Conservation (phyloP, 202 grass and related monocot genomes). For the Elaeis oleifera region DNA sequence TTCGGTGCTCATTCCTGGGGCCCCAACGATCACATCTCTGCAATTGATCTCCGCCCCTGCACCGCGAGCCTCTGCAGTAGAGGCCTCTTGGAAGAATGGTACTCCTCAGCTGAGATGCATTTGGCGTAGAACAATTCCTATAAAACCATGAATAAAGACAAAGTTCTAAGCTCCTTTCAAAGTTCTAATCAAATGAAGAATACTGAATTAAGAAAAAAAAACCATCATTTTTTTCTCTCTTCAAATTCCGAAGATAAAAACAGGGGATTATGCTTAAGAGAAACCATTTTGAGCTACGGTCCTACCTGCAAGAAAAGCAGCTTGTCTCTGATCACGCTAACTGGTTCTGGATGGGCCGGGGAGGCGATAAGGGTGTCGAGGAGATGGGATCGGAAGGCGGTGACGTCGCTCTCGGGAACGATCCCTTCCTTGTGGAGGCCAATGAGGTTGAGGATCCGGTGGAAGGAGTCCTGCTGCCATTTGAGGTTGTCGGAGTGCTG, state of each 20-base stretch:
- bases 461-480: slow-evolving; percentile 96
- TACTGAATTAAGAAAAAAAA: too few relatives aligned
- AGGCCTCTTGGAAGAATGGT: slow-evolving; percentile 77
- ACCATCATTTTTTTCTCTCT: too few relatives aligned
- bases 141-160: not conserved
- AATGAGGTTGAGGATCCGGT: slow-evolving; percentile 81
- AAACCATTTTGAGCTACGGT: too few relatives aligned
- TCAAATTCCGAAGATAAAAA: too few relatives aligned
- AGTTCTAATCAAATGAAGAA: too few relatives aligned
- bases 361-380: slow-evolving; percentile 56
- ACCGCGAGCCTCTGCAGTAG: slow-evolving; percentile 62
- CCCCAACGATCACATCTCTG: slow-evolving; percentile 42
- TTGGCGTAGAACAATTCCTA: slow-evolving; percentile 66
- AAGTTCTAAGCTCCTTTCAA: too few relatives aligned
- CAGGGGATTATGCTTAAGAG: too few relatives aligned
- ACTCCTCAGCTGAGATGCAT: slow-evolving; percentile 73
- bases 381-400: slow-evolving; percentile 52
- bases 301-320: slow-evolving; percentile 78
- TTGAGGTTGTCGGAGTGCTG: slow-evolving; percentile 70
- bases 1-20: slow-evolving; percentile 12
- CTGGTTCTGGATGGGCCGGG: slow-evolving; percentile 38
- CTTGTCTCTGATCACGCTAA: slow-evolving; percentile 65
- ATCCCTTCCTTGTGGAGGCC: slow-evolving; percentile 84
- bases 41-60: slow-evolving; percentile 53
- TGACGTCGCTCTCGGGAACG: slow-evolving; percentile 57